A percentile compares a stretch with the other conserved stretches of the same genome.
phyloP scores from a whole-genome alignment of 306 rosid species.

The Cucurbita maxima region DNA sequence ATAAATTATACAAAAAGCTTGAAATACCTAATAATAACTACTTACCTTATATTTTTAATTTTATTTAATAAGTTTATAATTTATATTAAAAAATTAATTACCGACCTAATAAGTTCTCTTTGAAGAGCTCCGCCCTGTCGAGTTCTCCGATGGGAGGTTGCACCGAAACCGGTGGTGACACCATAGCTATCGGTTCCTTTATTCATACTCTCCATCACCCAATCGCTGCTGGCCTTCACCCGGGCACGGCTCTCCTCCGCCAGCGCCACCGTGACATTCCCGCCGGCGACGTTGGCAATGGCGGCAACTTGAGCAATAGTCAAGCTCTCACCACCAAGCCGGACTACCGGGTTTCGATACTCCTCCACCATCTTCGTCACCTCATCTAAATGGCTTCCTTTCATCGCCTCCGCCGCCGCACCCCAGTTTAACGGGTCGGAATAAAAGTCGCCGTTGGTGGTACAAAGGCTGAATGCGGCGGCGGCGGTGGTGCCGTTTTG shows the following conservation, averaged over 20 bases:
- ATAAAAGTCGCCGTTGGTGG: not conserved
- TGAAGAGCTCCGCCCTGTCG: constrained; percentile 89
- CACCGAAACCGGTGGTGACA: constrained; percentile 83
- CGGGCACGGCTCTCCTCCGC: constrained; percentile 30
- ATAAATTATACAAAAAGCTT: too few relatives aligned
- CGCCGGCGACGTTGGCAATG: constrained; percentile 12
- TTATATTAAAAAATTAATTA: not conserved
- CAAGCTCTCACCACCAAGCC: constrained; percentile 42
- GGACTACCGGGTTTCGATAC: constrained; percentile 40
- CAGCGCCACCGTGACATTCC: constrained; percentile 30
- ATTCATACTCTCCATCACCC: constrained; percentile 65
- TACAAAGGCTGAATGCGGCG: not conserved
- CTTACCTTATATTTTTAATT: too few relatives aligned
- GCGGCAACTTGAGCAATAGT: constrained; percentile 66
- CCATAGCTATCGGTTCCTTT: constrained; percentile 82
- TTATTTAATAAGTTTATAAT: too few relatives aligned
- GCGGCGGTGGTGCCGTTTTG: not conserved
- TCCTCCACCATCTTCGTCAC: constrained; percentile 67
- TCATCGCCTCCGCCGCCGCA: constrained; percentile 37
- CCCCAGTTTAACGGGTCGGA: constrained; percentile 36
- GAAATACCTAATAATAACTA: too few relatives aligned
- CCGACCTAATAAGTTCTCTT: constrained; percentile 68
- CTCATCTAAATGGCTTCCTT: constrained; percentile 69
- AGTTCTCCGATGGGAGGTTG: constrained; percentile 86
- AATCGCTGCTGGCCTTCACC: constrained; percentile 76